Base-by-base conservation (phyloP, 2,329 filamentous ascomycete species). In the Xylaria hypoxylon region DNA sequence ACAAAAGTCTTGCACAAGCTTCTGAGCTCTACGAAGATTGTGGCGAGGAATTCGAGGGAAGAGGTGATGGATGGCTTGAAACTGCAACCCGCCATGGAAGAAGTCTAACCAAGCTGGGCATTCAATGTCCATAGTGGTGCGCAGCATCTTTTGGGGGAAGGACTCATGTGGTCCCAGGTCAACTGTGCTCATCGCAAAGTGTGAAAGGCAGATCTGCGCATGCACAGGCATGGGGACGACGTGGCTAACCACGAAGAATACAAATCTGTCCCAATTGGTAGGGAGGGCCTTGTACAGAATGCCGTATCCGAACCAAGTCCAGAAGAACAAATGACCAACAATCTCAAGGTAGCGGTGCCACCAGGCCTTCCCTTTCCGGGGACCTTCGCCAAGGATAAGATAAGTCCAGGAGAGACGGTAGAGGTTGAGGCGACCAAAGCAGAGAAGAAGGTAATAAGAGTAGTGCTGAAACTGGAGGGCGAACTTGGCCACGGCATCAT, bases 161-260 rank as follows among this genome's bases (percentile, higher is more conserved):
- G 92, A 96, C 77, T 97, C 94, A 58, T 90, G 84, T 1, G 91
- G 89, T 0, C 94, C 94, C 13, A 97, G 84, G 73, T 97, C 93
- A 11, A 92, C 87, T 0, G 94, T 97, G 72, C 92, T 95, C 94
- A 97, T 97, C 71, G 92, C 92, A 79, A 96, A 97, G 79, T 97
- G 94, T 2, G 92, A 96, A 19, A 97, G 86, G 0, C 93, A 96
- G 77, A 97, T 97, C 78, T 97, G 94, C 11, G 95, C 87, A 77
- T 97, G 94, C 57, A 97, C 82, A 2, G 93, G 91, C 79, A 92
- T 91, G 6, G 92, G 92, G 28, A 93, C 85, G 75, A 93, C 86
- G 76, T 97, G 93, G 75, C 91, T 94, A 75, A 96, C 80, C 77
- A 96, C 83, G 74, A 97, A 82, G 77, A 93, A 97, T 53, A 86